Base-by-base conservation (phyloP, 345 rosid species). In the Linum lewisii region DNA sequence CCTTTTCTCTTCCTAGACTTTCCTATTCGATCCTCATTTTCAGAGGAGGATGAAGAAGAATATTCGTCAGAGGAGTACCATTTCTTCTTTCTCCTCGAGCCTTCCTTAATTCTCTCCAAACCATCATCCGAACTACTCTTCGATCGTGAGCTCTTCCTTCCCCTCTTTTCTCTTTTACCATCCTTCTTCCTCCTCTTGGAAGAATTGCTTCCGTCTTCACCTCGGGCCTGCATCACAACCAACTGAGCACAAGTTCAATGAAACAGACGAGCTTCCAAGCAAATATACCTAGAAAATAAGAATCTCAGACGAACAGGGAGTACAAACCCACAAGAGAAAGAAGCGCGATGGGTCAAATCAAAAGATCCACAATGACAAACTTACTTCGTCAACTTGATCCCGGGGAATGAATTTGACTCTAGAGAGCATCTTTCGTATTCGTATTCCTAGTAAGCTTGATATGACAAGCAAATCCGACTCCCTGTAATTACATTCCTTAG, bases 31-130 rank as follows among this genome's bases (percentile, higher is more conserved):
- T n/a, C 63, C 51, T 58, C 70, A 59, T 60, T 71, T 51, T 72
- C 78, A 37, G 71, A 66, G 53, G 24, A 59, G 29, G 73, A 72
- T 4, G 75, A 69, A 42, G 71, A 78, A 63, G 80, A 79, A 56
- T 59, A 18, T 62, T 81, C 86, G 16, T 78, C 87, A 0, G 84
- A 70, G 0, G 88, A 82, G 66, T 81, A 74, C 89, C 91, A 86
- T 38, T 86, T 82, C 78, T 83, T 85, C 67, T 64, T 76, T 50
- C 52, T 61, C 57, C 78, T 70, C 29, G 85, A 72, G 2, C 76
- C 59, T 63, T 72, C 80, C 51, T 38, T 69, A 59, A 81, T 69
- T 71, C 56, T 81, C 61, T 67, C 69, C 26, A 77, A 70, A 64
- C 72, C 83, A 64, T 80, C 86, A 61, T 87, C 87, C 0, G 80